Percentiles rank a stretch among this genome's conserved stretches.
Evolutionary conservation across 2,329 filamentous ascomycete species (phyloP).

Genomic region (Orbilia brochopaga): DNA sequence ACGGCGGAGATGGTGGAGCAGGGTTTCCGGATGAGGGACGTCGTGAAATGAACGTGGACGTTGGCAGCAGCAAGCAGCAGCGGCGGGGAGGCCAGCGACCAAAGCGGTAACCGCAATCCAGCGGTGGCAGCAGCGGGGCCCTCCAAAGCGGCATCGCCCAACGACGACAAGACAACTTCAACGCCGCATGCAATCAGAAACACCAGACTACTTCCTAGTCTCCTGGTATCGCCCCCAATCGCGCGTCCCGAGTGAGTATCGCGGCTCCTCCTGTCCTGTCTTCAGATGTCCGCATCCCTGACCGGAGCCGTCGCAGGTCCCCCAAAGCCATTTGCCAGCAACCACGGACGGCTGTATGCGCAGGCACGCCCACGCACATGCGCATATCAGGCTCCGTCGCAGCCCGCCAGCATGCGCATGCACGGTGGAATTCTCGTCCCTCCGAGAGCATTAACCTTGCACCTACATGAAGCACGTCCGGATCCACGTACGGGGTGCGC

Average conservation of each 20-base stretch:
- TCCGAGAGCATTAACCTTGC: constrained; percentile 9
- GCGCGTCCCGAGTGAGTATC: no score
- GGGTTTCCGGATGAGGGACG: background rate
- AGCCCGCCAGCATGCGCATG: constrained; percentile 1
- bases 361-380: background rate
- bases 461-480: background rate
- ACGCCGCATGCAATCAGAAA: background rate
- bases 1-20: constrained; percentile 3
- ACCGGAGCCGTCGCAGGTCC: constrained; percentile 1
- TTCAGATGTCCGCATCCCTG: background rate
- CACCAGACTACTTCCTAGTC: background rate
- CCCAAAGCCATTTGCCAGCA: background rate
- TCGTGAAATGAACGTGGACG: background rate
- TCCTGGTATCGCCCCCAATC: no score
- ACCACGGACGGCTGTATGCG: constrained; percentile 4
- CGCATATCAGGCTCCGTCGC: constrained; percentile 4
- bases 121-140: background rate
- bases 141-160: background rate
- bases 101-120: constrained; percentile 9
- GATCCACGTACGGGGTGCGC: background rate
- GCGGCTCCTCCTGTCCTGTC: background rate
- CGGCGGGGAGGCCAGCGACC: background rate
- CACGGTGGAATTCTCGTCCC: background rate
- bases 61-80: background rate
- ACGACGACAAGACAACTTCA: background rate